Percentiles rank a stretch among this genome's conserved stretches.
phyloP scores from a whole-genome alignment of 371 early-diverging fungal species.

The Mucor saturninus region DNA sequence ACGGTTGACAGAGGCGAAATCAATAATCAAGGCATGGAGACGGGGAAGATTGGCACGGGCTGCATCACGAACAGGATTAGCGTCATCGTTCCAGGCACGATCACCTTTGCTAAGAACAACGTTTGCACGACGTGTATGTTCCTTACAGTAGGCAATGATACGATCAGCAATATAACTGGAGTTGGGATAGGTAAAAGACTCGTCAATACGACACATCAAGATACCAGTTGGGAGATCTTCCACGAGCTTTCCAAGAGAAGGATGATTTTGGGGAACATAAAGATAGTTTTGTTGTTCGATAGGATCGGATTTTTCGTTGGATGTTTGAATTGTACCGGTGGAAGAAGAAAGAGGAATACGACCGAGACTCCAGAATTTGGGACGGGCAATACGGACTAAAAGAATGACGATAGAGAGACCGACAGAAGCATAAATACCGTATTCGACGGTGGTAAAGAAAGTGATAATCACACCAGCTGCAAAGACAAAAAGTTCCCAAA shows the following conservation, averaged over 20 bases:
- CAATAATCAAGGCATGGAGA: conserved; percentile 67
- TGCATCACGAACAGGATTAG: conserved; percentile 25
- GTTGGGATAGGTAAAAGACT: conserved; percentile 75
- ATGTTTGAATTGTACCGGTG: background rate
- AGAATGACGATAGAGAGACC: conserved; percentile 67
- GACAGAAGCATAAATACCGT: conserved; percentile 72
- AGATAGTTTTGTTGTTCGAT: conserved; percentile 34
- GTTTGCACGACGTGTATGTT: conserved; percentile 32
- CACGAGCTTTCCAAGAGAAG: conserved; percentile 39
- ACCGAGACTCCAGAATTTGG: conserved; percentile 55
- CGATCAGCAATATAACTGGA: conserved; percentile 53
- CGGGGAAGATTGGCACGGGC: conserved; percentile 39
- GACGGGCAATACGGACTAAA: conserved; percentile 74
- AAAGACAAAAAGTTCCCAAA: conserved; percentile 60
- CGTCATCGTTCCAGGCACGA: conserved; percentile 55
- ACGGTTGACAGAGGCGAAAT: conserved; percentile 64
- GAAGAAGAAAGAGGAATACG: conserved; percentile 36
- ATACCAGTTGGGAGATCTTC: conserved; percentile 61
- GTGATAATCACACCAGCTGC: conserved; percentile 62
- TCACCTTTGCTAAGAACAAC: conserved; percentile 36
- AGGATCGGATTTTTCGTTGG: conserved; percentile 10
- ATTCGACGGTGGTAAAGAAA: conserved; percentile 73
- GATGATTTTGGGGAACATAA: conserved; percentile 48
- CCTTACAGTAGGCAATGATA: conserved; percentile 47
- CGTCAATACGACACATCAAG: conserved; percentile 62